A percentile compares a stretch with the other conserved stretches of the same genome.
These are phyloP conservation scores for Saccharomycopsis phalli DNA, from an alignment of 1,139 yeast genomes.

Conservation along the genomic window DNA sequence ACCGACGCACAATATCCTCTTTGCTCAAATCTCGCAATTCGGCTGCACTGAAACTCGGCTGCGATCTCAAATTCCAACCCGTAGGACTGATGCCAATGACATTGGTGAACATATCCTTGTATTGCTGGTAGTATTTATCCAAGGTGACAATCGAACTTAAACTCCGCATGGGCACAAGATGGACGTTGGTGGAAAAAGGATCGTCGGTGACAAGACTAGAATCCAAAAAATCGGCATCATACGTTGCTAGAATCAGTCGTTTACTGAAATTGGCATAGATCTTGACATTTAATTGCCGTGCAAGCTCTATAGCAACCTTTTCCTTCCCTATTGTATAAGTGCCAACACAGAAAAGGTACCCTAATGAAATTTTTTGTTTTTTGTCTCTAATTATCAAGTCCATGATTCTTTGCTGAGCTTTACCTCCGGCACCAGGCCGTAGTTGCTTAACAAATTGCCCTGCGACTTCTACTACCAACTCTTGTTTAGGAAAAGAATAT, in stretches of 20 bases:
- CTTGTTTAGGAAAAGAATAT: slow-evolving; percentile 72
- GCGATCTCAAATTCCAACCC: slow-evolving; percentile 62
- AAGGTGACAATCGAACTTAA: slow-evolving; percentile 33
- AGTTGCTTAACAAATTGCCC: slow-evolving; percentile 44
- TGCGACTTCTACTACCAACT: slow-evolving; percentile 50
- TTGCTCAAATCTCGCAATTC: slow-evolving; percentile 16
- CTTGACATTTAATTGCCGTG: slow-evolving; percentile 43
- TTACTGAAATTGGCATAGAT: slow-evolving; percentile 45
- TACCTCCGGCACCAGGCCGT: slow-evolving; percentile 24
- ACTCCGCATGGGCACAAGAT: slow-evolving; percentile 56
- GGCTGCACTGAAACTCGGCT: slow-evolving; percentile 9
- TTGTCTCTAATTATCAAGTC: slow-evolving; percentile 21
- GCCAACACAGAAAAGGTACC: slow-evolving; percentile 65
- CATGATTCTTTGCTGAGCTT: slow-evolving; percentile 5
- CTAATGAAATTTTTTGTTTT: slow-evolving; percentile 26
- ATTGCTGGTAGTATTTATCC: slow-evolving; percentile 43
- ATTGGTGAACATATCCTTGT: slow-evolving; percentile 40
- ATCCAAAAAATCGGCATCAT: slow-evolving; percentile 26
- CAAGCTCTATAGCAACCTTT: slow-evolving; percentile 63
- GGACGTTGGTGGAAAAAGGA: slow-evolving; percentile 49
- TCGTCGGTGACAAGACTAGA: slow-evolving; percentile 32
- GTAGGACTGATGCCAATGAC: slow-evolving; percentile 70
- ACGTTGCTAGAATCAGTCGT: slow-evolving; percentile 35
- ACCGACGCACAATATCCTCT: slow-evolving; percentile 20
- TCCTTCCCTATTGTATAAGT: slow-evolving; percentile 92